These are phyloP conservation scores for Glebionis coronaria DNA, from an alignment of 129 eudicot genomes.

Conservation along the genomic window DNA sequence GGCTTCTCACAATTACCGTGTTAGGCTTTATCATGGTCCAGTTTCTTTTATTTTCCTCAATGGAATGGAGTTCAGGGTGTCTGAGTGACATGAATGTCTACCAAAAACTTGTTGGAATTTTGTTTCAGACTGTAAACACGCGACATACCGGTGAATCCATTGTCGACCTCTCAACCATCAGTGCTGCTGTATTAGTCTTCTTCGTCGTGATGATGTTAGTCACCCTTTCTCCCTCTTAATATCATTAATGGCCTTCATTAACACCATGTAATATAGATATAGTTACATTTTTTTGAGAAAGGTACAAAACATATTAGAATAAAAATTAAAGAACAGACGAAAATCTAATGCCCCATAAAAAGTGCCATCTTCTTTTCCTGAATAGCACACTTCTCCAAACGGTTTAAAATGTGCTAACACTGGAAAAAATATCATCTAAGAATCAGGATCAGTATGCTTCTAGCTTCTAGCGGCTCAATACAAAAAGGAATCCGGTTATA, in stretches of 20 bases:
- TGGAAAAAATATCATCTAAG: too few species aligned
- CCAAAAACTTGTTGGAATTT: constrained; percentile 27
- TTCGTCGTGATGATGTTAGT: constrained; percentile 19
- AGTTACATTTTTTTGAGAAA: neutral
- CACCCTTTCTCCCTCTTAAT: neutral
- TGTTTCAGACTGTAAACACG: constrained; percentile 5
- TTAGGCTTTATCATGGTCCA: constrained; percentile 29
- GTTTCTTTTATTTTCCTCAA: constrained; percentile 20
- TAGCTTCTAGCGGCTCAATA: too few species aligned
- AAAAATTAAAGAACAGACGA: too few species aligned
- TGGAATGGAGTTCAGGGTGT: constrained; percentile 44
- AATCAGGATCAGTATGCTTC: too few species aligned
- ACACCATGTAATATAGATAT: neutral
- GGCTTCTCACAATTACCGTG: constrained; percentile 13
- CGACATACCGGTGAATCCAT: constrained; percentile 13
- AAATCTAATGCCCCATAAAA: neutral
- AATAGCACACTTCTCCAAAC: too few species aligned
- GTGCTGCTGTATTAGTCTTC: constrained; percentile 5
- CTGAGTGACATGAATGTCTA: constrained; percentile 23
- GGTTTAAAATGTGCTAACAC: too few species aligned
- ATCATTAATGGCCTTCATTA: neutral
- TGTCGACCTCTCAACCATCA: constrained; percentile 8
- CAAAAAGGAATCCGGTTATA: neutral
- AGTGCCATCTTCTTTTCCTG: neutral
- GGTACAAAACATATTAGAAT: neutral